Evolutionary conservation across 306 rosid species (phyloP).

Genomic region (Cicer cuneatum): DNA sequence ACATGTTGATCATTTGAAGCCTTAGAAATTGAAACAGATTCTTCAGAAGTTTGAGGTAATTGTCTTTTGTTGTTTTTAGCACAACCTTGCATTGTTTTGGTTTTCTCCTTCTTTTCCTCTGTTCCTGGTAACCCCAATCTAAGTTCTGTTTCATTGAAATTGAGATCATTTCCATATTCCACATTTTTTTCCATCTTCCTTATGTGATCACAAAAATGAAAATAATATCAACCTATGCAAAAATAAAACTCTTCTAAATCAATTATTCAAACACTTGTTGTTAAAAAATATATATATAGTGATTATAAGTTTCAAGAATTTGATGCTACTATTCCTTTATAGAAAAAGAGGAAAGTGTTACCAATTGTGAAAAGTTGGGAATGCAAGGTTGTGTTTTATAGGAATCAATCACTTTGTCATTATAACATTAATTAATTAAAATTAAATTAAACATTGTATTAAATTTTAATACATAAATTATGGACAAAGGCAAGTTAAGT

Average conservation of each 20-base stretch:
- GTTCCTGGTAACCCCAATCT: constrained; percentile 82
- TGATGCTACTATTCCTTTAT: background rate
- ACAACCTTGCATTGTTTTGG: background rate
- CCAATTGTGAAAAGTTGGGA: constrained; percentile 35
- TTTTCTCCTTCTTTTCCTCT: constrained; percentile 42
- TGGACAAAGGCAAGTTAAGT: constrained; percentile 76
- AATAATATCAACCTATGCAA: too few relatives aligned
- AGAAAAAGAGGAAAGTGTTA: constrained; percentile 12
- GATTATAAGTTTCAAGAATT: background rate
- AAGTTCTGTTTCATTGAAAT: constrained; percentile 85
- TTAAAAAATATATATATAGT: background rate
- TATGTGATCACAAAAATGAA: background rate
- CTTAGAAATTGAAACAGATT: constrained; percentile 45
- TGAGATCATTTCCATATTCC: constrained; percentile 60
- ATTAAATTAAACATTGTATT: constrained; percentile 10
- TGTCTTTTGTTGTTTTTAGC: constrained; percentile 57
- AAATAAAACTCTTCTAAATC: background rate
- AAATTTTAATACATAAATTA: constrained; percentile 46
- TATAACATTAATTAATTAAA: background rate
- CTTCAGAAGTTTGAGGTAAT: constrained; percentile 50
- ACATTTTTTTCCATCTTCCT: constrained; percentile 58
- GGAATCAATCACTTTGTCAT: constrained; percentile 27
- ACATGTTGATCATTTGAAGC: constrained; percentile 15
- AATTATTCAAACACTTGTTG: background rate
- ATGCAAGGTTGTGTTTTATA: constrained; percentile 53